phyloP scores from a whole-genome alignment of 345 rosid genomes.

The Sisymbrium altissimum region DNA sequence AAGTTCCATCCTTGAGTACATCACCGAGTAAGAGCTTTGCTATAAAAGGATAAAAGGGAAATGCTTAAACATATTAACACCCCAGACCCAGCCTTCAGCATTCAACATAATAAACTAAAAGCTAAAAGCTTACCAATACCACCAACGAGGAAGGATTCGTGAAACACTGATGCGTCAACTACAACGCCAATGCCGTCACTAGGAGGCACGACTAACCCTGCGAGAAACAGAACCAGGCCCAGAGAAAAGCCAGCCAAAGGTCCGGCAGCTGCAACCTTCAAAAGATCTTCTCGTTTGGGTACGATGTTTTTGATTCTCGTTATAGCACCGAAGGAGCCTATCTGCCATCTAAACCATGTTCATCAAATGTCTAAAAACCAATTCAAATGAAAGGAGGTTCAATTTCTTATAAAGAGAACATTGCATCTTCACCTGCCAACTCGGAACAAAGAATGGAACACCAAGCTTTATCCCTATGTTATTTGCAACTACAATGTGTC shows the following conservation, averaged over 20 bases:
- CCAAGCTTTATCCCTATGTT: conserved; percentile 68
- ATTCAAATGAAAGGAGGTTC: conserved; percentile 1
- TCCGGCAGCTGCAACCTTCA: conserved; percentile 91
- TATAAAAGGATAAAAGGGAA: conserved; percentile 19
- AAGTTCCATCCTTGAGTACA: conserved; percentile 81
- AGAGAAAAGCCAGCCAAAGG: conserved; percentile 89
- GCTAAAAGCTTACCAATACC: conserved; percentile 65
- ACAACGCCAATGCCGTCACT: conserved; percentile 79
- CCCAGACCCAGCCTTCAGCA: background rate
- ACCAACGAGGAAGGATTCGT: conserved; percentile 84
- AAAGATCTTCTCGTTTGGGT: conserved; percentile 80
- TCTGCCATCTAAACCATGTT: conserved; percentile 66
- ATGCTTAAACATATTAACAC: background rate
- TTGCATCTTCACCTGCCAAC: conserved; percentile 81
- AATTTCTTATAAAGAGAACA: conserved; percentile 4
- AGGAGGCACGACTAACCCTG: conserved; percentile 83
- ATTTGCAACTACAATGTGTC: conserved; percentile 70
- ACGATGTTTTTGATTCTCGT: conserved; percentile 83
- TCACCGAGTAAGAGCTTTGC: conserved; percentile 89
- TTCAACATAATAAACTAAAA: background rate
- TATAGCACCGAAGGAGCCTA: conserved; percentile 96
- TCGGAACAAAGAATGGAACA: conserved; percentile 91
- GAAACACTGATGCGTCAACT: conserved; percentile 90
- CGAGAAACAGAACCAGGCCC: conserved; percentile 72
- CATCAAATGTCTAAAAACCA: conserved; percentile 22